Evolutionary conservation across 176 grass and related monocot species (phyloP).

Genomic region (Sorghum bicolor): Sorghum_bicolor_NCBIv3 NC_012872.2:71026001-71026500

Average conservation of each 20-base stretch:
- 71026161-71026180: neutral
- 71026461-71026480: neutral
- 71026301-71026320: neutral
- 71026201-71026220: neutral
- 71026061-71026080: neutral
- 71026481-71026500: neutral
- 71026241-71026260: no score
- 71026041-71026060: slow-evolving; percentile 26
- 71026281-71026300: neutral
- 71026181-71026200: neutral
- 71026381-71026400: neutral
- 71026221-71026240: neutral
- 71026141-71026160: neutral
- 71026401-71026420: neutral
- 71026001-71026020: neutral
- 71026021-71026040: neutral
- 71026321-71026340: neutral
- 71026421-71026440: neutral
- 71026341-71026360: neutral
- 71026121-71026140: neutral
- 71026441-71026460: neutral
- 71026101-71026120: neutral
- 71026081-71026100: neutral
- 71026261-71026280: no score
- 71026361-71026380: neutral